These are phyloP conservation scores for Acer yangbiense DNA, from an alignment of 345 rosid species.

Conservation along the genomic window DNA sequence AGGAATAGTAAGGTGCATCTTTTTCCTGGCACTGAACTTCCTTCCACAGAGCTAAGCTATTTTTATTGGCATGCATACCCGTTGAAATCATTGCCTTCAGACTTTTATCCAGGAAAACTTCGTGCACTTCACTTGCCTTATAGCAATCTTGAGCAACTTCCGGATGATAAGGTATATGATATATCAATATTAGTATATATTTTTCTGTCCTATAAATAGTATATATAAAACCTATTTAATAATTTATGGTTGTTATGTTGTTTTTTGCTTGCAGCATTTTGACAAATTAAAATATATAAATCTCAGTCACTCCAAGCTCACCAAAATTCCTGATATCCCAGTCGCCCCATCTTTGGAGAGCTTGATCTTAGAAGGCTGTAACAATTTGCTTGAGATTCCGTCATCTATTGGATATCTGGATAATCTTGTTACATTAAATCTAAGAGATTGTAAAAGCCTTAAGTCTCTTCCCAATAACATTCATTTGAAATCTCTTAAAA, in stretches of 20 bases:
- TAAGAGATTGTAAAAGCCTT: conserved; percentile 22
- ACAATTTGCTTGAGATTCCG: conserved; percentile 13
- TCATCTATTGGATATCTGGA: conserved; percentile 15
- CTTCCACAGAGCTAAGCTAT: neutral
- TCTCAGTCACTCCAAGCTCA: too few species aligned
- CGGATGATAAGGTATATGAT: too few species aligned
- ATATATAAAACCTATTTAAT: too few species aligned
- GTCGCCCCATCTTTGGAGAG: neutral
- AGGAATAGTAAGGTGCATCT: too few species aligned
- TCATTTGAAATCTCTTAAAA: neutral
- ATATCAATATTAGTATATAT: too few species aligned
- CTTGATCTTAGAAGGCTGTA: conserved; percentile 14
- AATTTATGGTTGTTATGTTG: too few species aligned
- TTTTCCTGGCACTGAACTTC: neutral
- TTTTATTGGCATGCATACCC: neutral
- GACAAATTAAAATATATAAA: neutral
- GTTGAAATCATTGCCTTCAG: neutral
- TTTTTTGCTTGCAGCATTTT: neutral
- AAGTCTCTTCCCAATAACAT: conserved; percentile 7
- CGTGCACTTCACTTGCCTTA: neutral
- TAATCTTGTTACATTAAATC: neutral
- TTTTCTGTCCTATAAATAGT: too few species aligned
- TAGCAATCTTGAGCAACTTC: neutral
- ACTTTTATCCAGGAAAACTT: neutral
- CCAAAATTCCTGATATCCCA: conserved; percentile 7